Base-by-base conservation (phyloP, 257 asterid genomes). In the Euphrasia confusa region DNA sequence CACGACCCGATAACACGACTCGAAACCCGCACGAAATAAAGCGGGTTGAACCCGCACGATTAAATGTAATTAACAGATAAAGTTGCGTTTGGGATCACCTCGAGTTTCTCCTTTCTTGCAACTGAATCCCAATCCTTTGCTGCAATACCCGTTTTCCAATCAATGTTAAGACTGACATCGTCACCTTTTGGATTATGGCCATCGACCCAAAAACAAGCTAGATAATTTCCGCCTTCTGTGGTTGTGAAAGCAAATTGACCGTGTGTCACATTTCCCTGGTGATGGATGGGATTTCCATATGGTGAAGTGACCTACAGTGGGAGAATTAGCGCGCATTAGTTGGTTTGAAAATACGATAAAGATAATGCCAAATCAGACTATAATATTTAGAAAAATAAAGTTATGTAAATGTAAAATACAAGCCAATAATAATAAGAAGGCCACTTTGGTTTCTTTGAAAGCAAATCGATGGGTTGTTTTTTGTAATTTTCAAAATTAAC, bases 91-190 rank as follows among this genome's bases (percentile, higher is more conserved):
- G 45, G 14, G 49, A 72, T 61, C 71, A 87, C 96, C 95, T 87
- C 96, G 37, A 90, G 73, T 68, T 87, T 85, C 80, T 90, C 96
- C 77, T 90, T 90, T 67, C 81, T 82, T 26, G 95, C 97, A 74
- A 90, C 95, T 17, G 96, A 81, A 2, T 90, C 93, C 96, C 97
- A 87, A 70, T 90, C 97, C 74, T 85, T 85, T 11, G 95, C 96
- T 35, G 96, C 96, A 72, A 90, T 79, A 63, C 97, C 96, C 2
- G 81, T 87, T 73, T 87, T 90, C 96, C 97, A 87, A 48, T 87
- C 97, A 54, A 90, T 79, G 81, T 82, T 85, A 53, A 90, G 75
- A 63, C 84, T 90, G 68, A 80, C 69, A 61, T 76, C 86, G 61
- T 84, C 90, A 59, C 60, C 68, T 58, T 73, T 82, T n/a, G 83